Evolutionary conservation across 768 basidiomycete genomes (phyloP).

Genomic region (Rhodotorula taiwanensis): DNA sequence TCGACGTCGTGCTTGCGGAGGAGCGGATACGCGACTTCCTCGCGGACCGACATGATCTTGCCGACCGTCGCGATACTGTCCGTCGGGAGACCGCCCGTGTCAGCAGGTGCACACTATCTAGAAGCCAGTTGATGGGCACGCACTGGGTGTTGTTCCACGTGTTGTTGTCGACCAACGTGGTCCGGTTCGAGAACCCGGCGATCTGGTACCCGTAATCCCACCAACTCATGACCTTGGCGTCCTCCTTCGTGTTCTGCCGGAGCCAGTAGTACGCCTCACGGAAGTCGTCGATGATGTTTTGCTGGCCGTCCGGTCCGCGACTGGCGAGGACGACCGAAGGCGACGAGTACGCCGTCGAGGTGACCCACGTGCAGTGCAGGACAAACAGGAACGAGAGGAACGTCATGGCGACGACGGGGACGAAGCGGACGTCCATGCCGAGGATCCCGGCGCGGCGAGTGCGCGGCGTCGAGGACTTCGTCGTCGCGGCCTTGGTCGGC

Average conservation of each 20-base stretch:
- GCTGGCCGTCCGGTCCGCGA: constrained; percentile 67
- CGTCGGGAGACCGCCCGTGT: background rate
- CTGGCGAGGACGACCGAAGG: constrained; percentile 93
- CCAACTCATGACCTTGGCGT: constrained; percentile 96
- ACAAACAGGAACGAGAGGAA: constrained; percentile 83
- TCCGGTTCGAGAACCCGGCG: constrained; percentile 95
- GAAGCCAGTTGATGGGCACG: background rate
- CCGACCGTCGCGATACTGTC: constrained; percentile 84
- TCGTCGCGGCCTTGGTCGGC: constrained; percentile 6
- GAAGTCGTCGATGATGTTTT: constrained; percentile 97
- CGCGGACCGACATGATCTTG: constrained; percentile 89
- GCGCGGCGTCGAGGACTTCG: constrained; percentile 6
- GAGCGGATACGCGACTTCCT: constrained; percentile 95
- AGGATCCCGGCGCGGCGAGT: constrained; percentile 57
- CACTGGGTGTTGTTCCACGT: constrained; percentile 98
- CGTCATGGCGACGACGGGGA: constrained; percentile 66
- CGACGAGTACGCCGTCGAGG: constrained; percentile 88
- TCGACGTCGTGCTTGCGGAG: constrained; percentile 94
- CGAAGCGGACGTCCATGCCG: constrained; percentile 72
- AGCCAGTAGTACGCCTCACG: constrained; percentile 99
- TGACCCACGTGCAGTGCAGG: constrained; percentile 94
- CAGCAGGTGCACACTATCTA: background rate
- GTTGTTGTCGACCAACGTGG: constrained; percentile 96
- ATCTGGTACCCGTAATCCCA: constrained; percentile 99
- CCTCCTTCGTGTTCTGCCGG: constrained; percentile 84